Evolutionary conservation across 1,139 yeast genomes (phyloP).

Genomic region (Geotrichum restrictum): DNA sequence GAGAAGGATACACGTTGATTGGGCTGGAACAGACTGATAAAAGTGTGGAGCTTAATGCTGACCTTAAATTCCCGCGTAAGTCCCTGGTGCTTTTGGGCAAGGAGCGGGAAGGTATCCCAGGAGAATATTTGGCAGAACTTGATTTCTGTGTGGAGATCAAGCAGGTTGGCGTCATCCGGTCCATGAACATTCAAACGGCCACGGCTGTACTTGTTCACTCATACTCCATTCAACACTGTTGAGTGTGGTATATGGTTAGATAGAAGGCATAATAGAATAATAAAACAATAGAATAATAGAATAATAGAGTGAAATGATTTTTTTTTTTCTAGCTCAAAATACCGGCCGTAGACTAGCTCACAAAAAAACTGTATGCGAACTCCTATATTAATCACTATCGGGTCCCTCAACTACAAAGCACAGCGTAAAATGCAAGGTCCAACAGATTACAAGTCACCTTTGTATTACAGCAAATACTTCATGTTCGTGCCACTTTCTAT

Average conservation of each 20-base stretch:
- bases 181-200: slow-evolving; percentile 96
- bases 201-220: slow-evolving; percentile 92
- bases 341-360: too few relatives aligned
- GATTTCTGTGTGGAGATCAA: slow-evolving; percentile 88
- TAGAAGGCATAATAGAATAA: neutral
- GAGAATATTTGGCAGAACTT: slow-evolving; percentile 72
- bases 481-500: too few relatives aligned
- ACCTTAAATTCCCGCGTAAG: slow-evolving; percentile 70
- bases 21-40: slow-evolving; percentile 92
- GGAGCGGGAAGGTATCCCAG: slow-evolving; percentile 91
- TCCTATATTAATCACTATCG: too few relatives aligned
- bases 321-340: too few relatives aligned
- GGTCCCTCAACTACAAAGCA: too few relatives aligned
- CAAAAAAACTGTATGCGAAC: too few relatives aligned
- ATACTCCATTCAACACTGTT: slow-evolving; percentile 68
- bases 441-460: too few relatives aligned
- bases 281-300: too few relatives aligned
- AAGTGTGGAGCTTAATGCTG: slow-evolving; percentile 62
- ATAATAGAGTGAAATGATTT: too few relatives aligned
- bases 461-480: too few relatives aligned
- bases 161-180: slow-evolving; percentile 85
- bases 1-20: slow-evolving; percentile 77
- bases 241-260: slow-evolving; percentile 2
- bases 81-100: slow-evolving; percentile 75
- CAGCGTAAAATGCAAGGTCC: too few relatives aligned